phyloP scores from a whole-genome alignment of 352 stramenopile genomes.

The Phytophthora cactorum region DNA sequence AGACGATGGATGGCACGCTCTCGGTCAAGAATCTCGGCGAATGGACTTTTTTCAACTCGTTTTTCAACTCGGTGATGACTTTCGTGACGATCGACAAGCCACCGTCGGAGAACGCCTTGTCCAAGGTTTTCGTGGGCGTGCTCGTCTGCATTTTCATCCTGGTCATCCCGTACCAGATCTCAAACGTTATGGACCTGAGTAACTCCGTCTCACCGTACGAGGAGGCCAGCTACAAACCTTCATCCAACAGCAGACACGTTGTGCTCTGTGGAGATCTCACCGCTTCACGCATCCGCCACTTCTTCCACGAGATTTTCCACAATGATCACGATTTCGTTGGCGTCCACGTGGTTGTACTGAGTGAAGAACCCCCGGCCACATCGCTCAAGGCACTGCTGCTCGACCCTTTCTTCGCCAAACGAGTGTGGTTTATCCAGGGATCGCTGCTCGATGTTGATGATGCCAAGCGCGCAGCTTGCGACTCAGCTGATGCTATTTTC shows the following conservation, averaged over 20 bases:
- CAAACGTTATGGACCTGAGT: conserved; percentile 81
- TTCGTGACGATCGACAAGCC: conserved; percentile 89
- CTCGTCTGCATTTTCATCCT: conserved; percentile 87
- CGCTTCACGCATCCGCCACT: conserved; percentile 80
- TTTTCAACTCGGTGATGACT: conserved; percentile 90
- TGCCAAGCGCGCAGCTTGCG: conserved; percentile 69
- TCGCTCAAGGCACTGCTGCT: conserved; percentile 78
- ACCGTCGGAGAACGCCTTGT: conserved; percentile 80
- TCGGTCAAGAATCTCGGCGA: conserved; percentile 69
- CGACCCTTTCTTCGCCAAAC: conserved; percentile 88
- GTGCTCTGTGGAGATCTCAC: conserved; percentile 87
- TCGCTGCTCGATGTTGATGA: conserved; percentile 84
- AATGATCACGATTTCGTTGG: conserved; percentile 87
- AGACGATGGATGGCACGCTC: conserved; percentile 69
- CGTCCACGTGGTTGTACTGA: conserved; percentile 80
- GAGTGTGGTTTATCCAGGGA: conserved; percentile 82
- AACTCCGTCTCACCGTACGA: conserved; percentile 80
- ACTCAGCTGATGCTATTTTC: conserved; percentile 76
- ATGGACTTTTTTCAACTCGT: conserved; percentile 90
- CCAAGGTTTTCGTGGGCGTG: conserved; percentile 82
- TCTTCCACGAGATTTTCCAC: conserved; percentile 90
- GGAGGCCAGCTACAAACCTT: conserved; percentile 74
- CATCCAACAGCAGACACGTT: conserved; percentile 66
- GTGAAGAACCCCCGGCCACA: conserved; percentile 76
- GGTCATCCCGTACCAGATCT: conserved; percentile 87